Conservation (phyloP, 2,329 filamentous ascomycete species). For the Diplodia intermedia region DNA sequence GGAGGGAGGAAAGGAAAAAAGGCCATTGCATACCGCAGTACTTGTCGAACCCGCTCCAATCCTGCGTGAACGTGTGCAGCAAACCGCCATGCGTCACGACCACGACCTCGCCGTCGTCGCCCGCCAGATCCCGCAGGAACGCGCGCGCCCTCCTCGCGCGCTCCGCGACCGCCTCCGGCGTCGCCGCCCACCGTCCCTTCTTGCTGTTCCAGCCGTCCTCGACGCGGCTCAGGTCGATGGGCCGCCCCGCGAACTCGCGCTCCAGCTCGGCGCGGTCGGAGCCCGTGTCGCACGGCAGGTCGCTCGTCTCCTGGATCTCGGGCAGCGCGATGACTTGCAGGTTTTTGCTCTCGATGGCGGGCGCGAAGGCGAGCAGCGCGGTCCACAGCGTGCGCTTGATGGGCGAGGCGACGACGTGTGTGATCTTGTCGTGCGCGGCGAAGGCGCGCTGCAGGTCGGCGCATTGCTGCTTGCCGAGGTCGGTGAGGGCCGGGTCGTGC, state of each 20-base stretch:
- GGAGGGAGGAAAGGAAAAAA: no score
- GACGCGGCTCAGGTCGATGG: constrained; percentile 68
- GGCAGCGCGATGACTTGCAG: constrained; percentile 70
- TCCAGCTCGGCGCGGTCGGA: constrained; percentile 61
- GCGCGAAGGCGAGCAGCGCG: constrained; percentile 70
- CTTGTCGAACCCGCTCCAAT: constrained; percentile 69
- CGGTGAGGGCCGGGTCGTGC: constrained; percentile 77
- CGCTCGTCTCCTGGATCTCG: constrained; percentile 77
- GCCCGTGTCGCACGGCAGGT: constrained; percentile 77
- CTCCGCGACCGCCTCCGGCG: constrained; percentile 60
- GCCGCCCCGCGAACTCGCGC: constrained; percentile 65
- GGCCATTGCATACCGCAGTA: constrained; percentile 49
- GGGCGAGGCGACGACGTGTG: constrained; percentile 77
- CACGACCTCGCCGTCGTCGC: constrained; percentile 69
- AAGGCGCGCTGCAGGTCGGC: constrained; percentile 62
- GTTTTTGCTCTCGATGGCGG: constrained; percentile 44
- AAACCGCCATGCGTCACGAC: constrained; percentile 85
- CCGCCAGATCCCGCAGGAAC: constrained; percentile 56
- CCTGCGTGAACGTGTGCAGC: constrained; percentile 83
- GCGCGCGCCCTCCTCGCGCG: constrained; percentile 67
- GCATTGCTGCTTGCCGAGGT: constrained; percentile 73
- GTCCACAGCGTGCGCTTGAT: constrained; percentile 80
- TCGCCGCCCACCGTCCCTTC: constrained; percentile 42
- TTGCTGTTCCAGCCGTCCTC: constrained; percentile 74
- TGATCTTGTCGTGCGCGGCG: constrained; percentile 63